A percentile compares a stretch with the other conserved stretches of the same genome.
phyloP scores from a whole-genome alignment of 352 stramenopile genomes.

The Globisporangium lucens region DNA sequence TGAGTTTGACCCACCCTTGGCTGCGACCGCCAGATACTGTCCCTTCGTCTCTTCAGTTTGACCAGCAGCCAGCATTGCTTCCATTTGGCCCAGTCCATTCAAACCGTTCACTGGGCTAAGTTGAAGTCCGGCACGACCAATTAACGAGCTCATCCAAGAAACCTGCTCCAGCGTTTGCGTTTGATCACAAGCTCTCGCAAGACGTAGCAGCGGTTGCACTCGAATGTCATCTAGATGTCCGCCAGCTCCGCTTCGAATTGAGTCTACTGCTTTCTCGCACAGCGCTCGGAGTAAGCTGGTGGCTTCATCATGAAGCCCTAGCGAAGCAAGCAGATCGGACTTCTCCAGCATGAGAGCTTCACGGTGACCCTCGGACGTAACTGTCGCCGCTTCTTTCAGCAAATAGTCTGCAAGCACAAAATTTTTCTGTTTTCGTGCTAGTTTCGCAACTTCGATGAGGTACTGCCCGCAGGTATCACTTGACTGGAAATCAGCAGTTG shows the following conservation, averaged over 20 bases:
- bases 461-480: constrained; percentile 7
- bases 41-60: constrained; percentile 13
- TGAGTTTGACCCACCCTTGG: constrained; percentile 31
- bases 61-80: constrained; percentile 22
- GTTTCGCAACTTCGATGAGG: constrained; percentile 32
- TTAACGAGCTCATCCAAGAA: constrained; percentile 4
- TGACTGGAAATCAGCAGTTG: neutral
- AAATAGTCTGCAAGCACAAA: constrained; percentile 32
- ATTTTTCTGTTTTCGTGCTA: constrained; percentile 60
- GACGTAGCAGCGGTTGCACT: constrained; percentile 26
- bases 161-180: constrained; percentile 18
- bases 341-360: constrained; percentile 30
- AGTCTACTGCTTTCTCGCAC: constrained; percentile 15
- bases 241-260: neutral
- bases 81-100: neutral
- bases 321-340: constrained; percentile 32
- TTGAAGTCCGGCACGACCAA: neutral
- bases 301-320: constrained; percentile 30
- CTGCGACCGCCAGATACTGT: constrained; percentile 25
- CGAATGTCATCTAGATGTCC: neutral
- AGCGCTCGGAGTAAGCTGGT: constrained; percentile 26
- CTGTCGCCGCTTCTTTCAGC: constrained; percentile 24
- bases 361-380: neutral
- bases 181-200: constrained; percentile 22
- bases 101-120: neutral